Evolutionary conservation across 202 grass and related monocot species (phyloP).

Genomic region (Zizania palustris): DNA sequence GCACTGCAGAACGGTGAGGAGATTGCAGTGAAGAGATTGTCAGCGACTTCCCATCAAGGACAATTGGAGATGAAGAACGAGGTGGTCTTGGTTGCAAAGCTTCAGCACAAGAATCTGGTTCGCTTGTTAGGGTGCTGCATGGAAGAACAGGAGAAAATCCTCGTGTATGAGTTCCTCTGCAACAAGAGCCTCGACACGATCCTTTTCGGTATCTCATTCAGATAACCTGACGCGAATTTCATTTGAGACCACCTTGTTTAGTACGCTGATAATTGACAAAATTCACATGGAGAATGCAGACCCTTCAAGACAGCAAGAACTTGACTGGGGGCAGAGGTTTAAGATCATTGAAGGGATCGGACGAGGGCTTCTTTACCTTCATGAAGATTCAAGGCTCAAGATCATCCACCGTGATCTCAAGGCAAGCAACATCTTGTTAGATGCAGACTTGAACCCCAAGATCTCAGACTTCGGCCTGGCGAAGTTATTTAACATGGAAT

Average conservation of each 20-base stretch:
- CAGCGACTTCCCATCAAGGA: slow-evolving; percentile 52
- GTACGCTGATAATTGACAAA: not conserved
- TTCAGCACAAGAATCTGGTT: slow-evolving; percentile 67
- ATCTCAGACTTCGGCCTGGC: slow-evolving; percentile 75
- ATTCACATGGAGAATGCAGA: slow-evolving; percentile 16
- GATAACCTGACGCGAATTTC: not conserved
- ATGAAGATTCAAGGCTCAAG: slow-evolving; percentile 59
- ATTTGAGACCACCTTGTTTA: not conserved
- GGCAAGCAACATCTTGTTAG: slow-evolving; percentile 63
- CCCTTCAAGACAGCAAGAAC: slow-evolving; percentile 12
- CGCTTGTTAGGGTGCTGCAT: slow-evolving; percentile 60
- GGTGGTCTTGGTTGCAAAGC: slow-evolving; percentile 52
- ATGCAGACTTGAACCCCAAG: slow-evolving; percentile 62
- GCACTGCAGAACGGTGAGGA: slow-evolving; percentile 32
- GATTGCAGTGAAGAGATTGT: slow-evolving; percentile 71
- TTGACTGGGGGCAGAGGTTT: slow-evolving; percentile 41
- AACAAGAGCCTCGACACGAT: slow-evolving; percentile 67
- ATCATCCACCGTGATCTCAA: slow-evolving; percentile 74
- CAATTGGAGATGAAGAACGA: slow-evolving; percentile 52
- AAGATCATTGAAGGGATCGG: slow-evolving; percentile 64
- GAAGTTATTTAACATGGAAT: slow-evolving; percentile 47
- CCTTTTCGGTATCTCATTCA: slow-evolving; percentile 45
- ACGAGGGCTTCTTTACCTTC: slow-evolving; percentile 63
- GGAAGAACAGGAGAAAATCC: slow-evolving; percentile 44
- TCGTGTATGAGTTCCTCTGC: slow-evolving; percentile 63